Percentiles rank a stretch among this genome's conserved stretches.
Conservation (phyloP, 768 basidiomycete species). For the Hortiboletus flavorubellus region DNA sequence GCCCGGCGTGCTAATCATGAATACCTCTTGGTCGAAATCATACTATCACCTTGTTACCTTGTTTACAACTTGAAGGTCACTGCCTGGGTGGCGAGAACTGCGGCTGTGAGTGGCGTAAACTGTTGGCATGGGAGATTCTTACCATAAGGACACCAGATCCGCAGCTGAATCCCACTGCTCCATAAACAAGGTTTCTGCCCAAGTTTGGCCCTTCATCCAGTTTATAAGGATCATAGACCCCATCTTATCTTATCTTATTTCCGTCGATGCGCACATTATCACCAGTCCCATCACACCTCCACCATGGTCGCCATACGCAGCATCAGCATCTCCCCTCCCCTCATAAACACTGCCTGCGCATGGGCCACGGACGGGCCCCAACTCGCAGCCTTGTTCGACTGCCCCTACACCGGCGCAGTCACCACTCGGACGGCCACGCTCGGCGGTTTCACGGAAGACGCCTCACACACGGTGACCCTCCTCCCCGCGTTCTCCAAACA, state of each 20-base stretch:
- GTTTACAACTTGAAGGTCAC: too few species aligned
- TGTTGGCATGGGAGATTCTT: too few species aligned
- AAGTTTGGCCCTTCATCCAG: slow-evolving; percentile 43
- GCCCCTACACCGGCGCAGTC: slow-evolving; percentile 69
- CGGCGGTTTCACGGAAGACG: slow-evolving; percentile 66
- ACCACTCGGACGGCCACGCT: slow-evolving; percentile 77
- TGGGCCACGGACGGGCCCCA: slow-evolving; percentile 75
- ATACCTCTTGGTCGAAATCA: too few species aligned
- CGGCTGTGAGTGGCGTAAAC: too few species aligned
- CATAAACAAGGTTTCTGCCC: slow-evolving; percentile 63
- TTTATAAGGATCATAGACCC: not conserved
- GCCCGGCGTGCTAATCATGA: too few species aligned
- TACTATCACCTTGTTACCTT: too few species aligned
- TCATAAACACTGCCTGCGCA: slow-evolving; percentile 77
- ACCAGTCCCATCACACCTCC: not conserved
- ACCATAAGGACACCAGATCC: too few species aligned
- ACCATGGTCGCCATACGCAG: slow-evolving; percentile 57
- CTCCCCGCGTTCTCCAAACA: not conserved
- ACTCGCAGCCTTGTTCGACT: slow-evolving; percentile 62
- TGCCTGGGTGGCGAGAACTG: too few species aligned
- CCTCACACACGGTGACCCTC: slow-evolving; percentile 50
- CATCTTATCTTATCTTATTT: slow-evolving; percentile 18
- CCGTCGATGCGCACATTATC: not conserved
- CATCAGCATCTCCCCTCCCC: slow-evolving; percentile 55
- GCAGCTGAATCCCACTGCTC: too few species aligned